Base-by-base conservation (phyloP, 2,329 filamentous ascomycete genomes). In the Botrytis deweyae region DNA sequence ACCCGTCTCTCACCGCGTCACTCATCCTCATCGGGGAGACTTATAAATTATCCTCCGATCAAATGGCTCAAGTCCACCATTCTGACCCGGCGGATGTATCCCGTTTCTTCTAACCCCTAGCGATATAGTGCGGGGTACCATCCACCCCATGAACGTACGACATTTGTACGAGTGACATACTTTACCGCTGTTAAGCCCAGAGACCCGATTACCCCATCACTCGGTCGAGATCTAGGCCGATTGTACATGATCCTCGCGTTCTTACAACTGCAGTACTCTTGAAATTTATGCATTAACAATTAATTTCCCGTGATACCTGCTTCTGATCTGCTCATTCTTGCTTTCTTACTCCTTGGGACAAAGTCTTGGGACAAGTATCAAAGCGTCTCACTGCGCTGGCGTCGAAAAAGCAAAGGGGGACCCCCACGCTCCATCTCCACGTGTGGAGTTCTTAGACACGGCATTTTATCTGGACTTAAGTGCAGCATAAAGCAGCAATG, bases 401-500 rank as follows among this genome's bases (percentile, higher is more conserved):
- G 40, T n/a, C 18, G 38, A 49, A 59, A 67, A 36, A n/a, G 33
- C 18, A 68, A 46, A 25, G 36, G 49, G 49, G 7, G 16, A 42
- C 52, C 52, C 71, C 71, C 71, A 69, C 71, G 68, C 29, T 3
- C 18, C 20, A 33, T 20, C 44, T 46, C 40, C 68, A 69, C 52
- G 52, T 69, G 38, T 33, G 36, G 38, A 33, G 52, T 52, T 42
- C n/a, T 36, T 3, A 25, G n/a, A 72, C 59, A 72, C 61, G 18
- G 36, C 61, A 72, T 33, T 33, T 33, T 69, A 12, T 58, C 33
- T 68, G 46, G 64, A 52, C 3, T 55, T 7, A 33, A 25, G 22
- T 33, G 49, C 38, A 33, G 33, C 63, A 46, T 68, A 72, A 72
- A 72, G 71, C 71, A 72, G 71, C 71, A 69, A 68, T 36, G 22